Conservation (phyloP, 495 filamentous ascomycete genomes). For the Rhizodiscina lignyota region DNA sequence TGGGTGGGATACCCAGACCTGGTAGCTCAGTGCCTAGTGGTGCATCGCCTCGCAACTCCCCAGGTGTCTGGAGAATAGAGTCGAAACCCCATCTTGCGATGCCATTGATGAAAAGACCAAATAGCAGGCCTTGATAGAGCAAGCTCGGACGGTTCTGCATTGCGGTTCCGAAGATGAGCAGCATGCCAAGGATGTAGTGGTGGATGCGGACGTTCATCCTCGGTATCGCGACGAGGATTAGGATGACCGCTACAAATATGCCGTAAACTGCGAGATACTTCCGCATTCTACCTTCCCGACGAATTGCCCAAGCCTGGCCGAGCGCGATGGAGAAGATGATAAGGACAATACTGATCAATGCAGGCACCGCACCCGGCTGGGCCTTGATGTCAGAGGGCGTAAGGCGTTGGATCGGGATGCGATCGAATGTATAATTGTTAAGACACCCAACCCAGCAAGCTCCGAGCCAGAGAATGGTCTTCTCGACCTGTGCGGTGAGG, state of each 20-base stretch:
- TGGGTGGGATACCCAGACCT: conserved; percentile 27
- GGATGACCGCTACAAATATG: conserved; percentile 24
- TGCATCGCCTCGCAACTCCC: conserved; percentile 49
- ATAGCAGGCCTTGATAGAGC: conserved; percentile 70
- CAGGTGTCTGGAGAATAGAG: conserved; percentile 70
- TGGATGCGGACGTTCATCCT: conserved; percentile 82
- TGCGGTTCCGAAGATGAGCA: conserved; percentile 67
- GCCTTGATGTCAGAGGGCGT: conserved; percentile 24
- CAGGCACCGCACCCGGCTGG: conserved; percentile 25
- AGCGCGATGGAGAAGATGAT: conserved; percentile 23
- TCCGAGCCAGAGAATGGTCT: conserved; percentile 27
- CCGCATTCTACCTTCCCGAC: conserved; percentile 25
- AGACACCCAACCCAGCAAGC: conserved; percentile 24
- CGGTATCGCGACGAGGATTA: conserved; percentile 49
- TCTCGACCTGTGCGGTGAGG: conserved; percentile 25
- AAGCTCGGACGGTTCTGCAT: conserved; percentile 67
- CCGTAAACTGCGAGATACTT: conserved; percentile 40
- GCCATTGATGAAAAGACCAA: conserved; percentile 86
- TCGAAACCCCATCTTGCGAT: conserved; percentile 90
- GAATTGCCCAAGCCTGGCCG: conserved; percentile 25
- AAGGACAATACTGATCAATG: conserved; percentile 22
- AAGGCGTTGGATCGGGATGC: conserved; percentile 25
- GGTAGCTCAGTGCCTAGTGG: conserved; percentile 57
- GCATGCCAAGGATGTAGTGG: conserved; percentile 78
- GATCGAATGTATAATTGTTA: conserved; percentile 30